These are phyloP conservation scores for Clavariopsis aquatica DNA, from an alignment of 495 filamentous ascomycete species.

Conservation along the genomic window DNA sequence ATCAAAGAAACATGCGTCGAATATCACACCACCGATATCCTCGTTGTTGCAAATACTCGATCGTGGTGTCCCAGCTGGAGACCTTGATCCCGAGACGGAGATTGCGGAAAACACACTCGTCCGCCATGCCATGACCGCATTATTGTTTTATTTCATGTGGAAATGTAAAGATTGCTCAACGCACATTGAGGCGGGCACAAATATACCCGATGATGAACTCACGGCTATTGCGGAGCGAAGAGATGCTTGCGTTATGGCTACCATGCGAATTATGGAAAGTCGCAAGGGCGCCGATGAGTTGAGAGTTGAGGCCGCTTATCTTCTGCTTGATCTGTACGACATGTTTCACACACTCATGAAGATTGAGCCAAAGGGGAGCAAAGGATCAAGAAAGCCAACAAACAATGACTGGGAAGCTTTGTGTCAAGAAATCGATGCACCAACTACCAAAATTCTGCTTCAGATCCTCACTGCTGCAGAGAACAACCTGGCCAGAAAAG, in stretches of 20 bases:
- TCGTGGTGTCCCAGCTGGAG: constrained; percentile 61
- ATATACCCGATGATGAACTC: constrained; percentile 53
- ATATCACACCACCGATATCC: constrained; percentile 57
- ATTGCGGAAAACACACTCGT: constrained; percentile 75
- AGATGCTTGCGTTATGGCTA: constrained; percentile 57
- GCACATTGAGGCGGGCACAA: constrained; percentile 46
- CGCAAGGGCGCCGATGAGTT: constrained; percentile 70
- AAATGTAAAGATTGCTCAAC: constrained; percentile 53
- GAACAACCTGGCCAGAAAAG: constrained; percentile 69
- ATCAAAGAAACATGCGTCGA: constrained; percentile 44
- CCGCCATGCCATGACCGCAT: constrained; percentile 65
- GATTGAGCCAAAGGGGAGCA: constrained; percentile 32
- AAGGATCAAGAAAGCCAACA: constrained; percentile 22
- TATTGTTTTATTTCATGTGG: constrained; percentile 95
- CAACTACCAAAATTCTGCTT: constrained; percentile 62
- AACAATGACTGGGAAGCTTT: constrained; percentile 61
- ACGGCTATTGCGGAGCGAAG: constrained; percentile 56
- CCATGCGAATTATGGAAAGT: constrained; percentile 66
- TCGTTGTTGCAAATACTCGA: constrained; percentile 64
- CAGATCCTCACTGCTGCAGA: constrained; percentile 75
- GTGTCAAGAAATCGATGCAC: constrained; percentile 61
- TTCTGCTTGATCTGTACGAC: constrained; percentile 77
- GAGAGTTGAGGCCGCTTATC: constrained; percentile 70
- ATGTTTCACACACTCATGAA: constrained; percentile 72
- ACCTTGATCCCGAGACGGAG: constrained; percentile 64